phyloP scores from a whole-genome alignment of 441 rosid genomes.

The Corymbia calophylla region DNA sequence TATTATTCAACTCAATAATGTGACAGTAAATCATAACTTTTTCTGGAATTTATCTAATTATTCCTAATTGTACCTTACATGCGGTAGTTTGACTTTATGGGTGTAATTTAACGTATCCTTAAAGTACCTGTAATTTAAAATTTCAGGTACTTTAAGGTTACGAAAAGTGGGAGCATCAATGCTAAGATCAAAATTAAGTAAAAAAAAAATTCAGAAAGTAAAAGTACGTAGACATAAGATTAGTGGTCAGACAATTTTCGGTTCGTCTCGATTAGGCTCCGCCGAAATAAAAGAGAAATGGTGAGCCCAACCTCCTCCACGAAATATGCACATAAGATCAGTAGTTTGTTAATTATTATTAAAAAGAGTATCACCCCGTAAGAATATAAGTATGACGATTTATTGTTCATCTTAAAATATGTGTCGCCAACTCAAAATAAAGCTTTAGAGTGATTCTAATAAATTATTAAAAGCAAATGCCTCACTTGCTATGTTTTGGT shows the following conservation, averaged over 20 bases:
- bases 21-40: background rate
- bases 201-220: background rate
- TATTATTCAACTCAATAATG: too few species aligned
- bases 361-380: too few species aligned
- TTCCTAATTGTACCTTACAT: background rate
- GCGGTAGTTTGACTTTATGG: background rate
- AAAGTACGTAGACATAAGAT: background rate
- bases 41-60: background rate
- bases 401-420: too few species aligned
- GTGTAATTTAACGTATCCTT: background rate
- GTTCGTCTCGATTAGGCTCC: background rate
- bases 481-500: too few species aligned
- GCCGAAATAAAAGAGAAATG: background rate
- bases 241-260: background rate
- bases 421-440: too few species aligned
- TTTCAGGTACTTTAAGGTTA: background rate
- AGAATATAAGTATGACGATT: too few species aligned
- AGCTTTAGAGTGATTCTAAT: too few species aligned
- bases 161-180: accelerated
- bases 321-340: background rate
- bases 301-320: too few species aligned
- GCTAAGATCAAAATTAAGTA: background rate
- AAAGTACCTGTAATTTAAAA: too few species aligned
- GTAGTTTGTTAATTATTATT: too few species aligned
- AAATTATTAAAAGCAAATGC: too few species aligned